Percentiles rank a stretch among this genome's conserved stretches.
phyloP scores from a whole-genome alignment of 129 eudicot species.

The Tagetes erecta region DNA sequence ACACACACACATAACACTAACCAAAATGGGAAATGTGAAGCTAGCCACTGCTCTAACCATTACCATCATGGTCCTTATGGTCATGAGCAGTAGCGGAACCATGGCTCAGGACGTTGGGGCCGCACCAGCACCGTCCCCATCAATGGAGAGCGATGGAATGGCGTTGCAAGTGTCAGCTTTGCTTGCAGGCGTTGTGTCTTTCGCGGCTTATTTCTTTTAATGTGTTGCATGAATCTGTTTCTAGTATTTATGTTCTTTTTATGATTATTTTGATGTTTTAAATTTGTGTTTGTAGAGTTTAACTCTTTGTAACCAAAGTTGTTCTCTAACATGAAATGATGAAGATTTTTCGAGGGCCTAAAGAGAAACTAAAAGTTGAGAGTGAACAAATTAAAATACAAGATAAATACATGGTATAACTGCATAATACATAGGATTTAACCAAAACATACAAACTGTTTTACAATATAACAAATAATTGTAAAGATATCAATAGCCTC shows the following conservation, averaged over 20 bases:
- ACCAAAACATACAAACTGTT: too few relatives aligned
- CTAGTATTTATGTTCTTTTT: neutral
- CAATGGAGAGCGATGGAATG: constrained; percentile 45
- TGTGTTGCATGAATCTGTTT: neutral
- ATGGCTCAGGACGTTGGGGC: constrained; percentile 34
- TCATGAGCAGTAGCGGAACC: constrained; percentile 23
- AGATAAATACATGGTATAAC: too few relatives aligned
- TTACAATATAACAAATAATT: too few relatives aligned
- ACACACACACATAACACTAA: neutral
- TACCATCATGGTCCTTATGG: constrained; percentile 29
- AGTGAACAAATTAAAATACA: too few relatives aligned
- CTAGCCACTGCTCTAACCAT: constrained; percentile 35
- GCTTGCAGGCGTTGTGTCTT: constrained; percentile 33
- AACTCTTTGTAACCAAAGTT: constrained; percentile 6
- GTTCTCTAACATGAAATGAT: constrained; percentile 8
- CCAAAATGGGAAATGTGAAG: constrained; percentile 40
- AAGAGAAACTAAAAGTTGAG: too few relatives aligned
- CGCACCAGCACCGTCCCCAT: constrained; percentile 47
- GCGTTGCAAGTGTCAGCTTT: constrained; percentile 34
- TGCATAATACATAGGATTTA: too few relatives aligned
- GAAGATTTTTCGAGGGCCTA: neutral
- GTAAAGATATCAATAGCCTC: too few relatives aligned
- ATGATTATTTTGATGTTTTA: neutral
- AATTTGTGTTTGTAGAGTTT: constrained; percentile 19
- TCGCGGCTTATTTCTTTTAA: constrained; percentile 36